Evolutionary conservation across 1,284 basidiomycete genomes (phyloP).

Genomic region (Inonotus obliquus): DNA sequence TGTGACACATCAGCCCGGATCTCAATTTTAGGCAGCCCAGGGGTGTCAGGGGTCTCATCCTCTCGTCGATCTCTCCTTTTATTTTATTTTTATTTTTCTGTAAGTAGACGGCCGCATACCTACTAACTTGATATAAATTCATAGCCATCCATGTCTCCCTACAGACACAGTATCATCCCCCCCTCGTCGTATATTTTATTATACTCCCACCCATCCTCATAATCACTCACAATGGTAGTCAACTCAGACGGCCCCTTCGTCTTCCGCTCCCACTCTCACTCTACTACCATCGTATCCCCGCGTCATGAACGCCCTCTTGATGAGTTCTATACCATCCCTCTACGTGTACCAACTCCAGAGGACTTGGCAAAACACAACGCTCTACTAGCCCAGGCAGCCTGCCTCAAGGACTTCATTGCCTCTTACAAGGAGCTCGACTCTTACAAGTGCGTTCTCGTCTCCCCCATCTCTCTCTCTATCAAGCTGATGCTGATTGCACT

Average conservation of each 20-base stretch:
- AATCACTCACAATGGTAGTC: constrained; percentile 1
- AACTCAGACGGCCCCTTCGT: constrained; percentile 4
- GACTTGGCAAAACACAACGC: neutral
- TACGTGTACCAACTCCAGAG: constrained; percentile 8
- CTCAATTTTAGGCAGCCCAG: too few species aligned
- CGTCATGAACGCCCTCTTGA: neutral
- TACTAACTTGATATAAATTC: neutral
- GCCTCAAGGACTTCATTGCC: constrained; percentile 42
- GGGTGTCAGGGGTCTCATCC: too few species aligned
- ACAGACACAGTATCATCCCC: neutral
- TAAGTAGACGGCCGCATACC: neutral
- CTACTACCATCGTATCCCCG: neutral
- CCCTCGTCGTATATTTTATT: neutral
- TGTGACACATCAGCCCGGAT: too few species aligned
- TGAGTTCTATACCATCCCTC: constrained; percentile 9
- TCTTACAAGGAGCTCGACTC: constrained; percentile 47
- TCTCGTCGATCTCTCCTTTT: too few species aligned
- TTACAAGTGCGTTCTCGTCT: constrained; percentile 42
- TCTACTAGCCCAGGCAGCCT: constrained; percentile 14
- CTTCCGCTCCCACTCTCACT: neutral
- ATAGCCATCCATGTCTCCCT: neutral
- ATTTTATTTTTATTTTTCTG: neutral
- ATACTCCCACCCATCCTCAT: neutral
- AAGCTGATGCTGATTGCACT: neutral
- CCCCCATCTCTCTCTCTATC: neutral